Conservation (phyloP, 2,329 filamentous ascomycete genomes). For the Neopestalotiopsis rosae region DNA sequence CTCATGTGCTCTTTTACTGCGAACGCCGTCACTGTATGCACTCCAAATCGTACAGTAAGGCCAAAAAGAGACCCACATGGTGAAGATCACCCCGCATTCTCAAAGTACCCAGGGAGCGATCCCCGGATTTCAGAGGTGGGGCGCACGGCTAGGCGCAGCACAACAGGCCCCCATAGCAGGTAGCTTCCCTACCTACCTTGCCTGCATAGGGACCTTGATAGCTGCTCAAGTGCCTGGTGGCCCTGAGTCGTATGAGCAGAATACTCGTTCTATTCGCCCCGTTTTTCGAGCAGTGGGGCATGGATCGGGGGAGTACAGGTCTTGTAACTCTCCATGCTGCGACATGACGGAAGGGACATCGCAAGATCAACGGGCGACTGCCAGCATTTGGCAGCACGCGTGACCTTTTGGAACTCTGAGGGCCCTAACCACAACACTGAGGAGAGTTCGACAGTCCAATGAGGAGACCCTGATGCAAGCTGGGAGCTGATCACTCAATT, state of each 20-base stretch:
- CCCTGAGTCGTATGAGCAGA: constrained; percentile 14
- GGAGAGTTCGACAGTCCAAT: constrained; percentile 13
- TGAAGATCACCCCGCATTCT: constrained; percentile 18
- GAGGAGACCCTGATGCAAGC: constrained; percentile 13
- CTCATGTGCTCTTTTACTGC: background rate
- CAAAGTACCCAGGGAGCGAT: background rate
- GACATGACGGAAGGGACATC: constrained; percentile 19
- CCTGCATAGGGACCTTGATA: background rate
- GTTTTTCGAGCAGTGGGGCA: background rate
- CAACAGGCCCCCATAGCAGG: background rate
- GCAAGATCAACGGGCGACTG: constrained; percentile 17
- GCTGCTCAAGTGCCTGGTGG: constrained; percentile 3
- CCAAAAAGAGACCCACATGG: background rate
- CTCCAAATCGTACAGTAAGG: background rate
- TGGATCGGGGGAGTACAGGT: background rate
- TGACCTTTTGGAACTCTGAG: constrained; percentile 7
- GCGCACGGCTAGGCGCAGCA: background rate
- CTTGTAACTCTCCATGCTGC: constrained; percentile 14
- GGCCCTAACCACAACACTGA: background rate
- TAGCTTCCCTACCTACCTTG: constrained; percentile 1
- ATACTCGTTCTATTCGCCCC: background rate
- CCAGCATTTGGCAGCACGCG: constrained; percentile 8
- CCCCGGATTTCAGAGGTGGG: constrained; percentile 17
- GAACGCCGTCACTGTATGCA: background rate
- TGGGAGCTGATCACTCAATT: constrained; percentile 16